These are phyloP conservation scores for Chaetomium sp. DNA, from an alignment of 2,329 filamentous ascomycete species.

Conservation along the genomic window DNA sequence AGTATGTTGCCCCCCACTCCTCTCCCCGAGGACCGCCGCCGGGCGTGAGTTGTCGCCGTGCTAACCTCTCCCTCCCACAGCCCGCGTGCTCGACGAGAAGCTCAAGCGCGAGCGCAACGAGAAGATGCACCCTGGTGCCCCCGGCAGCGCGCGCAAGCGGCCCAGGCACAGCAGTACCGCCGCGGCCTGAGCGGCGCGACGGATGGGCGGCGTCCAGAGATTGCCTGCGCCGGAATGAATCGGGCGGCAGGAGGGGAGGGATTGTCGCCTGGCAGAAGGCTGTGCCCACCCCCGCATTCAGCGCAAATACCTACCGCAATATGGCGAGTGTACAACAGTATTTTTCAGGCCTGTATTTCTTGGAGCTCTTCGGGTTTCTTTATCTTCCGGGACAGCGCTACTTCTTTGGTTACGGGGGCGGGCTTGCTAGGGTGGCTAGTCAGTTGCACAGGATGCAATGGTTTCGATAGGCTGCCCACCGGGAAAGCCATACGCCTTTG, in stretches of 20 bases:
- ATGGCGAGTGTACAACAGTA: neutral
- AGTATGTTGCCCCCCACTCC: constrained; percentile 52
- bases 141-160: constrained; percentile 58
- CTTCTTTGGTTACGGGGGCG: neutral
- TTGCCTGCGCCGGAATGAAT: neutral
- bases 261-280: neutral
- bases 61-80: constrained; percentile 42
- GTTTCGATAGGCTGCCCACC: neutral
- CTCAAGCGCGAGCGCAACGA: constrained; percentile 64
- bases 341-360: neutral
- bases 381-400: neutral
- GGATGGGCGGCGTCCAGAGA: neutral
- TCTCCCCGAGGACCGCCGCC: neutral
- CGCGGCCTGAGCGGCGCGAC: constrained; percentile 10
- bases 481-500: neutral
- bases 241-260: neutral
- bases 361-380: neutral
- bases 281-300: neutral
- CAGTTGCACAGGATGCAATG: neutral
- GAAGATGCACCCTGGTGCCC: constrained; percentile 55
- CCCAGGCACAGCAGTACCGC: constrained; percentile 51
- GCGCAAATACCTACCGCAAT: neutral
- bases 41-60: neutral
- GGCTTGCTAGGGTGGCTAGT: neutral
- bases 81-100: constrained; percentile 66